Base-by-base conservation (phyloP, 2,329 filamentous ascomycete genomes). In the Alternaria panax region DNA sequence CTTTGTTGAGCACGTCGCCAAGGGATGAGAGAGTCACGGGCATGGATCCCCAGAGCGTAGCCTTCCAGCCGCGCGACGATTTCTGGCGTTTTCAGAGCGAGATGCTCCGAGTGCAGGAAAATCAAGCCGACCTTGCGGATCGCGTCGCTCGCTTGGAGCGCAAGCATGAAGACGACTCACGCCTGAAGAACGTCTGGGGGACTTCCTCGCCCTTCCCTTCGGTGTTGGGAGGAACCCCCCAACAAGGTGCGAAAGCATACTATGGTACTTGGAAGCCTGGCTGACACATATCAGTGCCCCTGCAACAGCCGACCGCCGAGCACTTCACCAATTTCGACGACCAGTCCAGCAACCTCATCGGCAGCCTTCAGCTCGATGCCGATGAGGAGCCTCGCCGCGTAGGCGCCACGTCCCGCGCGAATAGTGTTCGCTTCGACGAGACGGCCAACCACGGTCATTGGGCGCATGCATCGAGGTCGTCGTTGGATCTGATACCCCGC, bases 361-460 rank as follows among this genome's bases (percentile, higher is more conserved):
- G 89, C 51, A 92, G 91, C 54, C 85, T 97, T 58, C 92, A 93
- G 59, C 84, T 98, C 7, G 94, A 97, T 65, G 86, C 90, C 5
- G 93, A 97, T 63, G 93, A 98, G 63, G 91, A 93, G 74, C 91
- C 91, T 30, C 89, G 92, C 57, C 88, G 92, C 36, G 87, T 94
- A 64, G 92, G 95, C 54, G 92, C 92, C 20, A 90, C 92, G 18
- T 99, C 95, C 18, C 87, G 95, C 69, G 94, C 95, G 47, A 98
- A 98, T 76, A 98, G 95, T 74, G 95, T 99, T 68, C 91, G 95
- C 36, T 99, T 99, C 72, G 95, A 98, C 74, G 94, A 98, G 76
- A 97, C 92, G 73, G 93, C 94, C 14, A 88, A 97, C 69, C 93
- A 97, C 70, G 91, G 92, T 47, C 93, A 93, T 76, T 96, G 95